Evolutionary conservation across 768 basidiomycete species (phyloP).

Genomic region (Botryobasidium botryosum): DNA sequence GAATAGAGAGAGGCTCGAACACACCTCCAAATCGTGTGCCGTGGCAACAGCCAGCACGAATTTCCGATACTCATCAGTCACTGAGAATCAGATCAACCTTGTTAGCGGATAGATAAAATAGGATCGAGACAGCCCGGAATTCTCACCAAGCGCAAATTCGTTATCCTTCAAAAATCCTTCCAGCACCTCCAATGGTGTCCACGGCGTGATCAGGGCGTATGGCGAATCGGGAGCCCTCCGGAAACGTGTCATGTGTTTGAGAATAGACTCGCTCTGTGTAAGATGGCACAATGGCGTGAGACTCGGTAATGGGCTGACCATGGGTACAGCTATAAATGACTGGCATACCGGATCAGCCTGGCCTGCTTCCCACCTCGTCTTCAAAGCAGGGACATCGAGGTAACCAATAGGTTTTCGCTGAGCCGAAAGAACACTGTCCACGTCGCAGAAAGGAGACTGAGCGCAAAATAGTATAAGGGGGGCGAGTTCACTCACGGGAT

Average conservation of each 20-base stretch:
- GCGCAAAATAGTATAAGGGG: neutral
- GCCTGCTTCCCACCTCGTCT: constrained; percentile 61
- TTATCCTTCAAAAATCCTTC: constrained; percentile 59
- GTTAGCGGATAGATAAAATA: neutral
- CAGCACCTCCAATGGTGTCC: constrained; percentile 62
- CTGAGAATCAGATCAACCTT: constrained; percentile 23
- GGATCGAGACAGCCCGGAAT: neutral
- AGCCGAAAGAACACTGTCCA: constrained; percentile 50
- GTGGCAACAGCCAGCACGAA: constrained; percentile 76
- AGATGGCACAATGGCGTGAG: neutral
- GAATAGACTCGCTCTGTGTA: constrained; percentile 49
- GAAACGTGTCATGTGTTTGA: constrained; percentile 57
- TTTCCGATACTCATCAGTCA: constrained; percentile 67
- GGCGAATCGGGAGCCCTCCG: constrained; percentile 40
- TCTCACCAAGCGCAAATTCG: constrained; percentile 57
- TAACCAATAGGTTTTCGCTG: constrained; percentile 68
- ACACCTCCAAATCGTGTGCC: constrained; percentile 45
- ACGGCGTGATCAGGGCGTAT: constrained; percentile 67
- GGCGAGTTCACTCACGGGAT: constrained; percentile 45
- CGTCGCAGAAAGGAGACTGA: neutral
- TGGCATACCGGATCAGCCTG: constrained; percentile 52
- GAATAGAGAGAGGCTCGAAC: neutral
- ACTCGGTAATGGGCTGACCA: constrained; percentile 1
- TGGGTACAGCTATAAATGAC: neutral
- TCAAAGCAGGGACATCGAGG: constrained; percentile 58